Base-by-base conservation (phyloP, 805 yeast species). In the Maudiozyma serrabonitensis region DNA sequence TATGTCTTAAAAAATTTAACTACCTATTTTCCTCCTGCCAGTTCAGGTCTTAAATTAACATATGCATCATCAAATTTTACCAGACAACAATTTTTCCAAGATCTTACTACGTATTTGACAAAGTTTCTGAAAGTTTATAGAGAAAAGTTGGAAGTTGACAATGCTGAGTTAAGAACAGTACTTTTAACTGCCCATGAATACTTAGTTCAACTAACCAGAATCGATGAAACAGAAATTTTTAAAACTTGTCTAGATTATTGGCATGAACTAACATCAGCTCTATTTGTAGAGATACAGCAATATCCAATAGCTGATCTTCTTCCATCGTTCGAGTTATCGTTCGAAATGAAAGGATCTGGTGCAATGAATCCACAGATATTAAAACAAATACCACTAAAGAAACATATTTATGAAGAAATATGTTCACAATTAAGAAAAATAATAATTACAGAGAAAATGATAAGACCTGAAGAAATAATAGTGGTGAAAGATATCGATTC, bases 201-300 rank as follows among this genome's bases (percentile, higher is more conserved):
- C 66, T 72, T 93, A 57, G 76, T 93, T 55, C 83, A 84, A 57
- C 74, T 91, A 49, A 87, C 96, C 9, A 79, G 82, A 62, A 85
- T 91, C 56, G 95, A 90, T 54, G 98, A 91, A 68, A 78, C 96
- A 56, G 98, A 93, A 69, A 74, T 91, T 54, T 93, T 93, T 74
- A 93, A 91, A 67, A 88, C 91, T 42, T 86, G 95, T 61, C 76
- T 91, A 55, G 98, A 93, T 63, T 93, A 90, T 69, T 91, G 99
- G 99, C 73, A 82, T 43, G 79, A 79, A 51, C 78, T 91, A 48
- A 96, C 90, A 9, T 74, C 78, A 41, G 84, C 82, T 28, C 75
- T 93, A 54, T 90, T 81, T 64, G 80, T 79, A 51, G 98, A 91
- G 62, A 86, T 91, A 50, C 95, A 88, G 69, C 76, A 77, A 49